phyloP scores from a whole-genome alignment of 257 asterid genomes.

The Primulina huaijiensis region DNA sequence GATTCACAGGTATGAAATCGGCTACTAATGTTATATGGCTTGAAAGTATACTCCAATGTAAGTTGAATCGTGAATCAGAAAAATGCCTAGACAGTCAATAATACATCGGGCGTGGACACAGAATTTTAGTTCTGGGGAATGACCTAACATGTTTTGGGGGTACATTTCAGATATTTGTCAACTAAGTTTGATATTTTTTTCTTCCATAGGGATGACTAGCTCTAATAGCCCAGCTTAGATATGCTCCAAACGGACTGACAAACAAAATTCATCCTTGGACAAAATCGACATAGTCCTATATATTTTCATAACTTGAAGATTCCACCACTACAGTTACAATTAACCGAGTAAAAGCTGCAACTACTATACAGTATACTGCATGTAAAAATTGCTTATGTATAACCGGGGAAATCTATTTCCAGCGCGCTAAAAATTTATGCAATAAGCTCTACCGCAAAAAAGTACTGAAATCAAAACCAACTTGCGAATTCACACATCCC shows the following conservation, averaged over 20 bases:
- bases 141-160: not conserved
- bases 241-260: not conserved
- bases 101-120: not conserved
- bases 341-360: too few relatives aligned
- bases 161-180: not conserved
- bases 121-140: not conserved
- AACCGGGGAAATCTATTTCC: too few relatives aligned
- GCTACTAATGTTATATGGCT: not conserved
- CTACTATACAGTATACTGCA: too few relatives aligned
- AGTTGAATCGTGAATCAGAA: not conserved
- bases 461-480: not conserved
- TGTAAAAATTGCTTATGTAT: too few relatives aligned
- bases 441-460: not conserved
- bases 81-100: not conserved
- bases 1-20: not conserved
- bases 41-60: not conserved
- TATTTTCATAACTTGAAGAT: too few relatives aligned
- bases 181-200: too few relatives aligned
- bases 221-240: not conserved
- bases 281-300: too few relatives aligned
- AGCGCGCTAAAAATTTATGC: too few relatives aligned
- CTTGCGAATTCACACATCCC: not conserved
- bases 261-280: not conserved
- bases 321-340: too few relatives aligned
- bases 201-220: not conserved